Evolutionary conservation across 2,329 filamentous ascomycete species (phyloP).

Genomic region (Diaporthe citri): DNA sequence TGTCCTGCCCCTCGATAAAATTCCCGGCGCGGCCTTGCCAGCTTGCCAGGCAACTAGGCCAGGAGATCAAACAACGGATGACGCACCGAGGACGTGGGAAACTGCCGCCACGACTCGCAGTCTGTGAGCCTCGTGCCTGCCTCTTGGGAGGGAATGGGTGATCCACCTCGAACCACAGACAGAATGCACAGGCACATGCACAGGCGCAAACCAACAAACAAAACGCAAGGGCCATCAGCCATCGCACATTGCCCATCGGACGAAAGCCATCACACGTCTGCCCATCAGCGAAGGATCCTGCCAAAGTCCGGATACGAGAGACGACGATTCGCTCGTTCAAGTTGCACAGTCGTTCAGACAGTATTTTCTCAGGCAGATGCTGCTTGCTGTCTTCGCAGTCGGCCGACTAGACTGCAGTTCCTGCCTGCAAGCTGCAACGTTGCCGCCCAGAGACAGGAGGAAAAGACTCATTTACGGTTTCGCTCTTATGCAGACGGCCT

Average conservation of each 20-base stretch:
- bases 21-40: slow-evolving; percentile 1
- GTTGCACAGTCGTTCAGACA: slow-evolving; percentile 4
- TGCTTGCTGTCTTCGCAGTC: background rate
- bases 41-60: slow-evolving; percentile 7
- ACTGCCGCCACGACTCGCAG: background rate
- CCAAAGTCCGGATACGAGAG: slow-evolving; percentile 15
- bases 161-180: slow-evolving; percentile 19
- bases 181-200: slow-evolving; percentile 12
- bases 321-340: background rate
- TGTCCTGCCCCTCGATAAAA: background rate
- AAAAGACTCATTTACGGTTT: slow-evolving; percentile 13
- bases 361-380: background rate
- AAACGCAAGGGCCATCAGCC: slow-evolving; percentile 22
- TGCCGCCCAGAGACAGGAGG: slow-evolving; percentile 3
- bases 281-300: slow-evolving; percentile 1
- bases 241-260: background rate
- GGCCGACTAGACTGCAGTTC: background rate
- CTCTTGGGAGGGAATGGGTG: background rate
- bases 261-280: slow-evolving; percentile 1
- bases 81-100: background rate
- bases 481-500: slow-evolving; percentile 15
- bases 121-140: background rate
- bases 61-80: slow-evolving; percentile 30
- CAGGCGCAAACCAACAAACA: slow-evolving; percentile 18
- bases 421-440: slow-evolving; percentile 19